Evolutionary conservation across 176 grass and related monocot species (phyloP).

Genomic region (Aegilops longissima): DNA sequence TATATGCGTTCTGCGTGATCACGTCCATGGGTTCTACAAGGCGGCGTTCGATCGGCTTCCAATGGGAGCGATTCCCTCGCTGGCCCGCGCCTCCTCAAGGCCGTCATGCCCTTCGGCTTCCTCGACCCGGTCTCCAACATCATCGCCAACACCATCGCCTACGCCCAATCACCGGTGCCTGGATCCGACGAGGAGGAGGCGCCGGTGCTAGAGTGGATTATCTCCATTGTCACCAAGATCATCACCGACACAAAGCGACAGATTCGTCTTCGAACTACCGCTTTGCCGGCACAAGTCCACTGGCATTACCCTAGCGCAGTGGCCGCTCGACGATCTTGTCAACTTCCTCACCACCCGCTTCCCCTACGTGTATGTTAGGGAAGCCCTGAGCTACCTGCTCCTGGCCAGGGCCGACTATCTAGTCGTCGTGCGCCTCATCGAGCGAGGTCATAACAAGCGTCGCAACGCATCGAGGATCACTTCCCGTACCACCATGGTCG

Average conservation of each 20-base stretch:
- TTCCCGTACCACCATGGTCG: not conserved
- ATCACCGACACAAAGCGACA: not conserved
- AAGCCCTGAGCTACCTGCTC: too few species aligned
- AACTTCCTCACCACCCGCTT: too few species aligned
- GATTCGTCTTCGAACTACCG: not conserved
- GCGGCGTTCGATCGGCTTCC: not conserved
- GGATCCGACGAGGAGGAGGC: not conserved
- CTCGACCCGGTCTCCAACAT: conserved; percentile 14
- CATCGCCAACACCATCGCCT: not conserved
- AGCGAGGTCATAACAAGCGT: too few species aligned
- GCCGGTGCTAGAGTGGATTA: not conserved
- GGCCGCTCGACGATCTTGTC: not conserved
- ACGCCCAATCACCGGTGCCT: not conserved
- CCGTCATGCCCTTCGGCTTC: not conserved
- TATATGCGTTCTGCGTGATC: not conserved
- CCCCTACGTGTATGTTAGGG: too few species aligned
- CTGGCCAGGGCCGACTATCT: too few species aligned
- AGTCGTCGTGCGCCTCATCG: too few species aligned
- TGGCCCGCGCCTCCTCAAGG: not conserved
- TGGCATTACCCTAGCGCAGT: not conserved
- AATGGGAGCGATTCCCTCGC: not conserved
- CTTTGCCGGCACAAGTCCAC: not conserved
- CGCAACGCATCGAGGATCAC: not conserved
- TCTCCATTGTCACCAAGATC: not conserved
- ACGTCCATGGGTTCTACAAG: not conserved